Evolutionary conservation across 768 basidiomycete genomes (phyloP).

Genomic region (Leccinum incarnatum): DNA sequence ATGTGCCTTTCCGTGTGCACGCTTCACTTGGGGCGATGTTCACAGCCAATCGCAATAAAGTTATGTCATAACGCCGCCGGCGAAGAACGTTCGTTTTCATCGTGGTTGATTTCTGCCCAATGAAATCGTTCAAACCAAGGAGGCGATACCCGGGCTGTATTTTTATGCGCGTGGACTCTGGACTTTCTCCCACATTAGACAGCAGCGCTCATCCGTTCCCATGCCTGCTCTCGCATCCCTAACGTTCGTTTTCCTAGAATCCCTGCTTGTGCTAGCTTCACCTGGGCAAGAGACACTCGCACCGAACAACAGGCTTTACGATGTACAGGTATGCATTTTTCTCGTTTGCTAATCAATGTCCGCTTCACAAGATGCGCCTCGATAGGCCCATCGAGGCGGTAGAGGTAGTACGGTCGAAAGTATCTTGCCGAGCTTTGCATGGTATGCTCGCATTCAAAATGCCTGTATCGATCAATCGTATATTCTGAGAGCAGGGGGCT

Average conservation of each 20-base stretch:
- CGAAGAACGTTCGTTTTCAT: conserved; percentile 34
- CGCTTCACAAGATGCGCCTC: conserved; percentile 2
- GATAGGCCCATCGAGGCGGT: conserved; percentile 71
- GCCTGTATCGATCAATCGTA: conserved; percentile 2
- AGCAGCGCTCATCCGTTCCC: background rate
- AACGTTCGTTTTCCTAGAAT: conserved; percentile 1
- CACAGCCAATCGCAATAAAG: conserved; percentile 23
- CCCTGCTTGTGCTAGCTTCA: conserved; percentile 20
- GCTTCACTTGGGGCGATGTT: conserved; percentile 10
- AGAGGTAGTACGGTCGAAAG: conserved; percentile 75
- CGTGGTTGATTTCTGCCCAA: conserved; percentile 20
- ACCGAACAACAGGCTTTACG: conserved; percentile 37
- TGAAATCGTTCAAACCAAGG: conserved; percentile 4
- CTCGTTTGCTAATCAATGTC: background rate
- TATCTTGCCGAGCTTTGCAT: conserved; percentile 72
- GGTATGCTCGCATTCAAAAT: conserved; percentile 40
- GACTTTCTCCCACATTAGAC: background rate
- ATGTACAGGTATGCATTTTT: conserved; percentile 44
- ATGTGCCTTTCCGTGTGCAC: conserved; percentile 10
- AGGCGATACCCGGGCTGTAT: background rate
- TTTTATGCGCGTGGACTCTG: background rate
- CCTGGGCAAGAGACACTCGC: conserved; percentile 29
- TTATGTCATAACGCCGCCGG: background rate
- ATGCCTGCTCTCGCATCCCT: conserved; percentile 19
- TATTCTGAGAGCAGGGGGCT: conserved; percentile 51